These are phyloP conservation scores for Didymella lethalis DNA, from an alignment of 2,329 filamentous ascomycete genomes.

Conservation along the genomic window DNA sequence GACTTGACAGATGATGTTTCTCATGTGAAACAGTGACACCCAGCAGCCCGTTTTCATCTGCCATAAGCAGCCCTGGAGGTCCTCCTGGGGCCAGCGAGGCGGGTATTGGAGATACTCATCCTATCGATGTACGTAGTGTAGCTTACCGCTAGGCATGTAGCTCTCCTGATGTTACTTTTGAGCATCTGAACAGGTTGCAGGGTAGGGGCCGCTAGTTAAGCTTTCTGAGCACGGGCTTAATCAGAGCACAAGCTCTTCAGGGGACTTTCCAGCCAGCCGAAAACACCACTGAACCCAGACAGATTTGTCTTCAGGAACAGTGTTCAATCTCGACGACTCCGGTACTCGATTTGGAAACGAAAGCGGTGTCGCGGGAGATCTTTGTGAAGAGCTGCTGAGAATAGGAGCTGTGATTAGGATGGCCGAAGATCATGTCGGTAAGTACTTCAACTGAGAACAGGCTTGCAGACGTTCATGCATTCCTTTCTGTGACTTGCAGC, in stretches of 20 bases:
- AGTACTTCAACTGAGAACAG: no score
- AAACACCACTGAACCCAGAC: conserved; percentile 18
- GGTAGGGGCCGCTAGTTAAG: conserved; percentile 43
- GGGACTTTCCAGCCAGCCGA: conserved; percentile 12
- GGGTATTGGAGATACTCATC: conserved; percentile 53
- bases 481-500: no score
- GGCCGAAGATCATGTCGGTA: no score
- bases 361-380: no score
- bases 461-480: no score
- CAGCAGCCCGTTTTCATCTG: conserved; percentile 49
- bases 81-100: conserved; percentile 51
- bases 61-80: conserved; percentile 39
- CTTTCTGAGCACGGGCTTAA: conserved; percentile 36
- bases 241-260: conserved; percentile 33
- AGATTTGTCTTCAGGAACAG: conserved; percentile 1
- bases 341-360: no score
- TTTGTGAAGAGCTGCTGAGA: no score
- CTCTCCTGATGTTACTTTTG: conserved; percentile 30
- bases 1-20: conserved; percentile 57
- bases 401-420: no score
- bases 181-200: conserved; percentile 42
- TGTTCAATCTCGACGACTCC: no score
- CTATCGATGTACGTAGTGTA: conserved; percentile 46
- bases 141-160: no score
- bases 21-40: conserved; percentile 57